Evolutionary conservation across 2,329 filamentous ascomycete genomes (phyloP).

Genomic region (Phoma herbarum): DNA sequence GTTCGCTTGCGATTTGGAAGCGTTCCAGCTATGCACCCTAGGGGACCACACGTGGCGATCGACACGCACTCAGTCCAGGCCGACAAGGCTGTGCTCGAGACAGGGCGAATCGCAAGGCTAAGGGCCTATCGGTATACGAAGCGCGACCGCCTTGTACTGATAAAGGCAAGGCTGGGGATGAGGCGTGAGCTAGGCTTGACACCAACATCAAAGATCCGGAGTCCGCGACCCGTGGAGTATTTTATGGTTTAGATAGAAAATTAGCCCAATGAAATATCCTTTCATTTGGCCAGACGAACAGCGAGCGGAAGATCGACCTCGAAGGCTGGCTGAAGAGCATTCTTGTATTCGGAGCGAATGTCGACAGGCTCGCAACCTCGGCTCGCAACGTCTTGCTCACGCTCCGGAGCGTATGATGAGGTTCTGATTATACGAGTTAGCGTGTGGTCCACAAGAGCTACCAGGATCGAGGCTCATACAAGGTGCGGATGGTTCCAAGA

Average conservation of each 20-base stretch:
- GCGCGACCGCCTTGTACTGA: neutral
- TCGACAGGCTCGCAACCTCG: no score
- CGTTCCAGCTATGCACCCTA: no score
- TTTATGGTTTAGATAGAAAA: no score
- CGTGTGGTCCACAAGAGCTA: no score
- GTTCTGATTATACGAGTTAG: no score
- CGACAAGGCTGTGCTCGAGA: neutral
- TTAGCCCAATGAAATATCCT: neutral
- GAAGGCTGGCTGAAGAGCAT: neutral
- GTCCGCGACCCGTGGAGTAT: neutral
- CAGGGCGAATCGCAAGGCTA: neutral
- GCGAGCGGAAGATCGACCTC: neutral
- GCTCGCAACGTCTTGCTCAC: no score
- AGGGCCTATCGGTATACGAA: neutral
- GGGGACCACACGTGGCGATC: neutral
- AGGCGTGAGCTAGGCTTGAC: neutral
- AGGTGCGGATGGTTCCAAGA: neutral
- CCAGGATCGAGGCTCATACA: neutral
- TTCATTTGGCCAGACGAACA: no score
- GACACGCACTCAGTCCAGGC: neutral
- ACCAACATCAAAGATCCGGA: neutral
- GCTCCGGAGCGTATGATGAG: no score
- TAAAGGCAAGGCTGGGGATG: neutral
- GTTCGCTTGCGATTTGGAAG: neutral
- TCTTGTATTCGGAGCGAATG: no score